phyloP scores from a whole-genome alignment of 1,139 yeast species.

The Eremothecium sinecaudum region DNA sequence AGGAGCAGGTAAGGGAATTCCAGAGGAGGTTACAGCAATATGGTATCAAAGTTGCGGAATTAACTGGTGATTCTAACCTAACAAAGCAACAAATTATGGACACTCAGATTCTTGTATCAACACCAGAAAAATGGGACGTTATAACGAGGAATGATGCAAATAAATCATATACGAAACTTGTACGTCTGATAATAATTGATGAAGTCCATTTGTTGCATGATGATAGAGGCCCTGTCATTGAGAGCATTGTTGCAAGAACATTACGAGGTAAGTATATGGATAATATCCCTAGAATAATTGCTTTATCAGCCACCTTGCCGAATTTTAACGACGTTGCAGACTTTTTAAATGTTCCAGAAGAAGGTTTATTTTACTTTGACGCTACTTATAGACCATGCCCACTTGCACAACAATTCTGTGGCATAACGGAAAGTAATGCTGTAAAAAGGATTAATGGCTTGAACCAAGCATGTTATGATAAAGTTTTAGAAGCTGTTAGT shows the following conservation, averaged over 20 bases:
- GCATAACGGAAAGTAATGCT: conserved; percentile 78
- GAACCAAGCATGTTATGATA: conserved; percentile 88
- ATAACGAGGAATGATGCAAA: conserved; percentile 74
- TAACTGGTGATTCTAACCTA: conserved; percentile 83
- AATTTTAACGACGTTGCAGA: conserved; percentile 81
- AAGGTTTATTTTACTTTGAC: conserved; percentile 61
- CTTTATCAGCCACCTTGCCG: conserved; percentile 90
- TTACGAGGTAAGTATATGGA: conserved; percentile 37
- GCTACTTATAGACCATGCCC: conserved; percentile 88
- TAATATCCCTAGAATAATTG: conserved; percentile 54
- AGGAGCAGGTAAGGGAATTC: conserved; percentile 87
- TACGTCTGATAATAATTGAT: conserved; percentile 73
- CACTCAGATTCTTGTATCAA: conserved; percentile 81
- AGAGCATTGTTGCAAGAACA: conserved; percentile 74
- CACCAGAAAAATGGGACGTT: conserved; percentile 97
- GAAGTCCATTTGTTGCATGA: conserved; percentile 92
- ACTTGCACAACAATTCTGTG: conserved; percentile 76
- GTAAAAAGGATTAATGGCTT: conserved; percentile 70
- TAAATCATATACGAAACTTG: conserved; percentile 50
- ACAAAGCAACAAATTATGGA: conserved; percentile 67
- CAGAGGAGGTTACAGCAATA: conserved; percentile 56
- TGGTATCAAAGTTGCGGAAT: conserved; percentile 71
- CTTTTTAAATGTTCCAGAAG: conserved; percentile 59
- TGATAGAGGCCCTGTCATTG: conserved; percentile 91
- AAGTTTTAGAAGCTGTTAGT: conserved; percentile 56